Percentiles rank a stretch among this genome's conserved stretches.
Evolutionary conservation across 164 flowering plant genomes (phyloP).

Genomic region (Sedum album): DNA sequence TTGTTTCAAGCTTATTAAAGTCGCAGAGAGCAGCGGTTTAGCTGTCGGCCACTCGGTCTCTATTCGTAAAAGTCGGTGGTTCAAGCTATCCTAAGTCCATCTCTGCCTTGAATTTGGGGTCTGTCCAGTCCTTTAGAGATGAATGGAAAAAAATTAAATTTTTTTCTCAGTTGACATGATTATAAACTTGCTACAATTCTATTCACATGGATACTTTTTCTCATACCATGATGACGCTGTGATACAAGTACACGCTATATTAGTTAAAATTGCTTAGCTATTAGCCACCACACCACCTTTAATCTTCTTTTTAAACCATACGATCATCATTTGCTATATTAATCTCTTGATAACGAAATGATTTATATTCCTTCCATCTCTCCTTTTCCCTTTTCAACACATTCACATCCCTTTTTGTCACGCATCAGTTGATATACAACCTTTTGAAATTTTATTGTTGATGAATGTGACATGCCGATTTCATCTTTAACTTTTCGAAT

Average conservation of each 20-base stretch:
- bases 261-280: neutral
- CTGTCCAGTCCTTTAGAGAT: too few species aligned
- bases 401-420: conserved; percentile 1
- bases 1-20: too few species aligned
- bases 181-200: neutral
- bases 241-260: neutral
- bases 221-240: neutral
- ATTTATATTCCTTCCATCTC: neutral
- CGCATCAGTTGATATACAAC: neutral
- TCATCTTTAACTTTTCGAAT: neutral
- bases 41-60: too few species aligned
- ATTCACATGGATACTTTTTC: neutral
- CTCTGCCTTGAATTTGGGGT: too few species aligned
- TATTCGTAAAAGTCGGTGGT: too few species aligned
- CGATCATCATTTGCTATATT: neutral
- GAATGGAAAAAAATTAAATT: too few species aligned
- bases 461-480: conserved; percentile 5
- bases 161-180: neutral
- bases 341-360: neutral
- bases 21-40: too few species aligned
- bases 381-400: neutral
- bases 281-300: neutral
- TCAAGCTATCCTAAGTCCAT: too few species aligned
- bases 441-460: neutral
- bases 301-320: neutral